phyloP scores from a whole-genome alignment of 148 eudicot species.

The Fagopyrum esculentum region DNA sequence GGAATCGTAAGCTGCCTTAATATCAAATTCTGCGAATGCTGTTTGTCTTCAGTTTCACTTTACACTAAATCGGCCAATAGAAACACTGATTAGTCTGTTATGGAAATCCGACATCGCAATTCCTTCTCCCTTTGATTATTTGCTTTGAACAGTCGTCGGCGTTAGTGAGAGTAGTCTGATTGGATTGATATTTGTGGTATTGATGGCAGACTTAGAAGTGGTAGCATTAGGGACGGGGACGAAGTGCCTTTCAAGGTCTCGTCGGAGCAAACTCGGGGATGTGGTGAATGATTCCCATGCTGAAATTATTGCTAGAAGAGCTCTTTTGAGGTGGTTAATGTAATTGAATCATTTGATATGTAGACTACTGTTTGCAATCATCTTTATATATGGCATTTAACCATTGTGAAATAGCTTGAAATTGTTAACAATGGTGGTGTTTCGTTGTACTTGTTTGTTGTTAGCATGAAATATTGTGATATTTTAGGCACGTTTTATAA shows the following conservation, averaged over 20 bases:
- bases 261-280: no score
- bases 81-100: background rate
- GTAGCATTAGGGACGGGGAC: no score
- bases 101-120: background rate
- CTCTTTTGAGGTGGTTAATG: constrained; percentile 64
- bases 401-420: no score
- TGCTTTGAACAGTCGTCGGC: background rate
- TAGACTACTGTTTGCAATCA: background rate
- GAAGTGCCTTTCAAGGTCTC: no score
- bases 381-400: background rate
- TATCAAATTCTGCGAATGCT: no score
- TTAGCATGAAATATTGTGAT: no score
- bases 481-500: no score
- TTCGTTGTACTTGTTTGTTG: background rate
- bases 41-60: no score
- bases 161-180: background rate
- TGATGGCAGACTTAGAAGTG: constrained; percentile 61
- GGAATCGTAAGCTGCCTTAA: no score
- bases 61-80: background rate
- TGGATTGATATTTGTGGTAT: constrained; percentile 12
- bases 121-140: background rate
- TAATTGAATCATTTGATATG: no score
- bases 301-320: constrained; percentile 73
- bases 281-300: constrained; percentile 99
- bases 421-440: background rate